A percentile compares a stretch with the other conserved stretches of the same genome.
These are phyloP conservation scores for Hypoxylon subgilvum DNA, from an alignment of 495 filamentous ascomycete genomes.

Conservation along the genomic window DNA sequence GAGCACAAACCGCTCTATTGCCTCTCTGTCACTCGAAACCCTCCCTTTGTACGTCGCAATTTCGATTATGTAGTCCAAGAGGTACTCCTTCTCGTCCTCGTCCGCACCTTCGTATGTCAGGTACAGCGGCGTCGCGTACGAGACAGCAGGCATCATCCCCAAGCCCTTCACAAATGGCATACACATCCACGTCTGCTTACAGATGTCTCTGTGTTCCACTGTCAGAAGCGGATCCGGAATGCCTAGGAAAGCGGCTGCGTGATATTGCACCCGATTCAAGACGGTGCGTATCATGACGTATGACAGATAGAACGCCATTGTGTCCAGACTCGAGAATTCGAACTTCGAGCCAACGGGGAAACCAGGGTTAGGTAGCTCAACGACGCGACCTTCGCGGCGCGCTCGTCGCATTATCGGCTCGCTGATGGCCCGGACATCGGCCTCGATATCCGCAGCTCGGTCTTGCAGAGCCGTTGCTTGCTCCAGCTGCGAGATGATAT, in stretches of 20 bases:
- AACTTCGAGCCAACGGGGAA: slow-evolving; percentile 13
- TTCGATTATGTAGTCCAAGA: slow-evolving; percentile 10
- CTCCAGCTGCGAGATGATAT: neutral
- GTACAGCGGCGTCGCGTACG: neutral
- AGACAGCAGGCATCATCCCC: neutral
- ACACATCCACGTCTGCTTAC: slow-evolving; percentile 19
- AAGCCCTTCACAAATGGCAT: slow-evolving; percentile 17
- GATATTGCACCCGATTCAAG: slow-evolving; percentile 13
- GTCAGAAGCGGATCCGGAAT: slow-evolving; percentile 4
- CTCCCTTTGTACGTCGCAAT: slow-evolving; percentile 4
- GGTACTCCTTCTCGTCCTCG: slow-evolving; percentile 17
- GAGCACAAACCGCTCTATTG: neutral
- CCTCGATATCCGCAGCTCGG: neutral
- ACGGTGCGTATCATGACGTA: slow-evolving; percentile 18
- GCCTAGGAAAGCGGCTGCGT: neutral
- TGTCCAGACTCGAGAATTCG: slow-evolving; percentile 14
- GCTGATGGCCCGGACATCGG: neutral
- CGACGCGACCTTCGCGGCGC: neutral
- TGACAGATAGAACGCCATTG: slow-evolving; percentile 9
- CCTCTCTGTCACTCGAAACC: neutral
- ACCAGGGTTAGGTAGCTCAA: slow-evolving; percentile 5
- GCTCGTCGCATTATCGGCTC: slow-evolving; percentile 4
- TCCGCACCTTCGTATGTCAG: slow-evolving; percentile 21
- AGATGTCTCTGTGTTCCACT: slow-evolving; percentile 3
- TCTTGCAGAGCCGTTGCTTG: slow-evolving; percentile 5